Evolutionary conservation across 106 monocot genomes (phyloP).

Genomic region (Chionographis japonica): DNA sequence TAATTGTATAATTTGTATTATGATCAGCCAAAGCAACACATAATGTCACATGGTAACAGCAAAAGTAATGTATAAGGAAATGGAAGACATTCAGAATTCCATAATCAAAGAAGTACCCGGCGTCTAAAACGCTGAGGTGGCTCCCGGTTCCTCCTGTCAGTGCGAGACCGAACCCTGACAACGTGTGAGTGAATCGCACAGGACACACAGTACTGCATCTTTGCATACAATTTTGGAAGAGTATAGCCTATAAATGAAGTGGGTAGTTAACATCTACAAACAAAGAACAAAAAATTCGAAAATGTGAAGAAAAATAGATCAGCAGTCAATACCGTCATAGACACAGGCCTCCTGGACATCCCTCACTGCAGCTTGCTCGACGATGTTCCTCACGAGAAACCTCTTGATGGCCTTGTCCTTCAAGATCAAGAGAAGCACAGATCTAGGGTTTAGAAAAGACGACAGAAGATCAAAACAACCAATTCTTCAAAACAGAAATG

Average conservation of each 20-base stretch:
- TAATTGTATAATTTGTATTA: no score
- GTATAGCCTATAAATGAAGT: slow-evolving; percentile 23
- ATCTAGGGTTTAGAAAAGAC: neutral
- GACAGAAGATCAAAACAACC: no score
- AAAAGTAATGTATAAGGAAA: no score
- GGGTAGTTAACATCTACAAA: neutral
- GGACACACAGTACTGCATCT: slow-evolving; percentile 65
- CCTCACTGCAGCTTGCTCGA: slow-evolving; percentile 19
- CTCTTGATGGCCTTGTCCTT: slow-evolving; percentile 23
- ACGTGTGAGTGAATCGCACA: slow-evolving; percentile 69
- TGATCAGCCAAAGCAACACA: neutral
- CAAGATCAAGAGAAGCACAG: neutral
- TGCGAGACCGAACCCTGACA: slow-evolving; percentile 54
- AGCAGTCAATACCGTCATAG: slow-evolving; percentile 8
- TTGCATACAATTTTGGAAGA: slow-evolving; percentile 60
- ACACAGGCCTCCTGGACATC: slow-evolving; percentile 18
- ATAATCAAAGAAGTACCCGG: slow-evolving; percentile 19
- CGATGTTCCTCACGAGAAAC: slow-evolving; percentile 17
- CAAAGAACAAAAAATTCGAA: neutral
- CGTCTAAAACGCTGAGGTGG: slow-evolving; percentile 55
- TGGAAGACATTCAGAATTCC: no score
- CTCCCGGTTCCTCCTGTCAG: slow-evolving; percentile 40
- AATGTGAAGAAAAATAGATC: neutral
- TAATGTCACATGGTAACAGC: neutral
- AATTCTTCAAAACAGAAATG: no score